These are phyloP conservation scores for Lipomyces starkeyi DNA, from an alignment of 805 yeast genomes.

Conservation along the genomic window DNA sequence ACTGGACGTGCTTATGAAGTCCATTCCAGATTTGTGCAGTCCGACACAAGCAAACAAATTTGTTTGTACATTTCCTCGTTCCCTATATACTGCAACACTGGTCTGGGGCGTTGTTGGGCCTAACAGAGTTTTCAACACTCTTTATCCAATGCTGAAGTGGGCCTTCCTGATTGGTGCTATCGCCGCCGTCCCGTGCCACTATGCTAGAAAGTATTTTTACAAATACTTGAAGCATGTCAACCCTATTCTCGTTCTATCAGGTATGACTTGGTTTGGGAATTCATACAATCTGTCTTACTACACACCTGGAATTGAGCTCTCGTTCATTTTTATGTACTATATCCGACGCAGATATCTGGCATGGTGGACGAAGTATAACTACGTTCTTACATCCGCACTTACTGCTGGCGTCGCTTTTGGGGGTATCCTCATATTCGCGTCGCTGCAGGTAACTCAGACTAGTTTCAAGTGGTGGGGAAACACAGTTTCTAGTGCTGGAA, in stretches of 20 bases:
- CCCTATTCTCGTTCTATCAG: conserved; percentile 25
- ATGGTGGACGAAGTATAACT: conserved; percentile 63
- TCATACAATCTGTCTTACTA: conserved; percentile 31
- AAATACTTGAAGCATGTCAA: conserved; percentile 24
- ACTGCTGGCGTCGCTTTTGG: conserved; percentile 67
- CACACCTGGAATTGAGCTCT: conserved; percentile 33
- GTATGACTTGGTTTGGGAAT: conserved; percentile 21
- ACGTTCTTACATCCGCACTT: conserved; percentile 61
- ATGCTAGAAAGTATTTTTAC: conserved; percentile 5
- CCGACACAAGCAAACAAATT: conserved; percentile 50
- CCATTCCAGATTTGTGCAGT: conserved; percentile 13
- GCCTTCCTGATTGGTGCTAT: conserved; percentile 37
- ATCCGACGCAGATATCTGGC: conserved; percentile 55
- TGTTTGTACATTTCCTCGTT: conserved; percentile 50
- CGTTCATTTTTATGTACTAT: conserved; percentile 50
- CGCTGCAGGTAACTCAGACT: conserved; percentile 53
- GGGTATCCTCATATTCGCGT: conserved; percentile 62
- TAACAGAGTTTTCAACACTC: conserved; percentile 47
- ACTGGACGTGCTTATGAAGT: no score
- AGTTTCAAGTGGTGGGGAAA: conserved; percentile 72
- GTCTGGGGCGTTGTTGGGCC: conserved; percentile 70
- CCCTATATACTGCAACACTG: conserved; percentile 57
- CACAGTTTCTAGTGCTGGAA: conserved; percentile 42
- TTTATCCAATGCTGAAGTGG: conserved; percentile 37
- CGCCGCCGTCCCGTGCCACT: conserved; percentile 27